phyloP scores from a whole-genome alignment of 768 basidiomycete genomes.

The Lactifluus subvellereus region DNA sequence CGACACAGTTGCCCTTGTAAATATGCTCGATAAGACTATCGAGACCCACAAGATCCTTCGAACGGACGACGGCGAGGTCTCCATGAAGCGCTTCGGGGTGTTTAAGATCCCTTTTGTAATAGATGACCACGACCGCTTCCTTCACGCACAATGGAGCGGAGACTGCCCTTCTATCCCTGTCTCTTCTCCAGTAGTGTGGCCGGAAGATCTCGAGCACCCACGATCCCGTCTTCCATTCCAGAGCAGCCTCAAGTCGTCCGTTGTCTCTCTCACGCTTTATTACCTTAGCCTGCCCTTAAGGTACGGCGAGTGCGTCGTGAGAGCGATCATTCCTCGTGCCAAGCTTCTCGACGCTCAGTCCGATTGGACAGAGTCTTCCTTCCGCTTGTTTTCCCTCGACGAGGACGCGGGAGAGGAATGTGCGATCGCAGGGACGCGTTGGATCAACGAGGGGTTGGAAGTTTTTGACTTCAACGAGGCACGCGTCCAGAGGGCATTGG shows the following conservation, averaged over 20 bases:
- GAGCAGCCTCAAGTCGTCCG: constrained; percentile 3
- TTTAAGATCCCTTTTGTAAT: neutral
- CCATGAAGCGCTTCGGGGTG: neutral
- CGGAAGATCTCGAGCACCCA: neutral
- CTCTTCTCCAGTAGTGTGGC: neutral
- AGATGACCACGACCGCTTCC: no score
- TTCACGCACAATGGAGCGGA: neutral
- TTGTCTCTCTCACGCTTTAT: neutral
- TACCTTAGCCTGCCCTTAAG: neutral
- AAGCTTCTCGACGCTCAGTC: neutral
- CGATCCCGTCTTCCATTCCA: neutral
- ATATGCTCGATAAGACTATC: neutral
- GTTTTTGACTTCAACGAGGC: neutral
- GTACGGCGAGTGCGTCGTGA: neutral
- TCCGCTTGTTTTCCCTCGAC: neutral
- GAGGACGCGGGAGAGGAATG: neutral
- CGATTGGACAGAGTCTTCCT: neutral
- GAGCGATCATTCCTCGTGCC: neutral
- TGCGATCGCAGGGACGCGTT: neutral
- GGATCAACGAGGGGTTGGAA: neutral
- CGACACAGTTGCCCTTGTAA: neutral
- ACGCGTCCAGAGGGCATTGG: neutral
- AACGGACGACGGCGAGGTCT: neutral
- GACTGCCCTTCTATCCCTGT: neutral
- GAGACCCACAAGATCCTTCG: constrained; percentile 3